phyloP scores from a whole-genome alignment of 1,139 yeast species.

The Meyerozyma smithsonii region DNA sequence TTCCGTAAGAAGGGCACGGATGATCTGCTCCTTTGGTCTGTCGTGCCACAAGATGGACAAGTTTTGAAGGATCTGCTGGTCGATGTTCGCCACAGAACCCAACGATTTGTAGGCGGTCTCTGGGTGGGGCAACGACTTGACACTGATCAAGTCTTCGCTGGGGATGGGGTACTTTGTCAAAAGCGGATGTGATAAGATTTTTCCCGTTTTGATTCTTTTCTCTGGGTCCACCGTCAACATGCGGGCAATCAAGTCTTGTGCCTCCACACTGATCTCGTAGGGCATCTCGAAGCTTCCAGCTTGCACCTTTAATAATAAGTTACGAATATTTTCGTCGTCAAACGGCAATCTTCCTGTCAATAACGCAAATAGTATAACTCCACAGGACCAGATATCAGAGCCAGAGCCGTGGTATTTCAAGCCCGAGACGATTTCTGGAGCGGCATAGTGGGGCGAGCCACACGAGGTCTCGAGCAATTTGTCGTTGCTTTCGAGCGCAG shows the following conservation, averaged over 20 bases:
- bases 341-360: conserved; percentile 78
- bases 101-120: conserved; percentile 52
- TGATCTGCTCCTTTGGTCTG: conserved; percentile 52
- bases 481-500: conserved; percentile 72
- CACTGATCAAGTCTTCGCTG: conserved; percentile 45
- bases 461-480: conserved; percentile 72
- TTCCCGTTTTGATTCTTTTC: conserved; percentile 68
- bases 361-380: conserved; percentile 72
- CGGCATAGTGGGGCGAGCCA: conserved; percentile 86
- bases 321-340: conserved; percentile 75
- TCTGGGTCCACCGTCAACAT: conserved; percentile 81
- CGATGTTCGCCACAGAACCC: conserved; percentile 48
- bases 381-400: conserved; percentile 85
- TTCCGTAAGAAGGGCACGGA: conserved; percentile 46
- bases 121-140: conserved; percentile 58
- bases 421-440: conserved; percentile 81
- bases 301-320: conserved; percentile 66
- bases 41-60: conserved; percentile 75
- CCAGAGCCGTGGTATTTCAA: conserved; percentile 77
- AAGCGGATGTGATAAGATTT: conserved; percentile 74
- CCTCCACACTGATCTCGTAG: conserved; percentile 55
- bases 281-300: conserved; percentile 75
- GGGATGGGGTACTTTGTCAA: conserved; percentile 56
- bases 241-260: conserved; percentile 61
- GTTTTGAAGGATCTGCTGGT: conserved; percentile 61